Conservation (phyloP, 192 early-diverging fungal species). For the Podila verticillata region DNA sequence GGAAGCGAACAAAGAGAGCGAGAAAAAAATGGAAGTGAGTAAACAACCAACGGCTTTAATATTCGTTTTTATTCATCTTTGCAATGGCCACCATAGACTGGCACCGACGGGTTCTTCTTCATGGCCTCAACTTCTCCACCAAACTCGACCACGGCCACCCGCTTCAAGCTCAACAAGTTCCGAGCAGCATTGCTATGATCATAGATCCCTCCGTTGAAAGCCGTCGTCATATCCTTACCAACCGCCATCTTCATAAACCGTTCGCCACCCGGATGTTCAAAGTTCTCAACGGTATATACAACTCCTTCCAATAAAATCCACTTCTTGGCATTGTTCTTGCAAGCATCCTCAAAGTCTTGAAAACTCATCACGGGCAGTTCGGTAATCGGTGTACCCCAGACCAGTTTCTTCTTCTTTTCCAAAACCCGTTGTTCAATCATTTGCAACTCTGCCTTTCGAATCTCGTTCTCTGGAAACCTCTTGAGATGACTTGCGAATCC, state of each 20-base stretch:
- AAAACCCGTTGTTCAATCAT: constrained; percentile 88
- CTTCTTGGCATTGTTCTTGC: constrained; percentile 69
- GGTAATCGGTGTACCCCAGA: constrained; percentile 79
- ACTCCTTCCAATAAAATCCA: constrained; percentile 87
- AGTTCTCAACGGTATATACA: constrained; percentile 85
- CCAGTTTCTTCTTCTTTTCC: constrained; percentile 65
- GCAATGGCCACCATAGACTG: constrained; percentile 29
- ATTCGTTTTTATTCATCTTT: constrained; percentile 36
- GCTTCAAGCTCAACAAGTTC: constrained; percentile 84
- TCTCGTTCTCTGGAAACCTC: constrained; percentile 83
- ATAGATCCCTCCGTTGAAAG: constrained; percentile 96
- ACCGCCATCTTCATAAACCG: constrained; percentile 76
- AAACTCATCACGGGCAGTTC: constrained; percentile 76
- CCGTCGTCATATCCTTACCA: constrained; percentile 89
- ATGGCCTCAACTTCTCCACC: constrained; percentile 59
- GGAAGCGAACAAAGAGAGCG: too few species aligned
- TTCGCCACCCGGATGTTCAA: constrained; percentile 93
- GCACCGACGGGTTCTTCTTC: constrained; percentile 52
- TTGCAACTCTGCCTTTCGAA: constrained; percentile 77
- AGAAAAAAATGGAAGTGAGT: too few species aligned
- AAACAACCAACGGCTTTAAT: too few species aligned
- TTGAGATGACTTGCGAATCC: constrained; percentile 81
- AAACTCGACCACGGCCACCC: constrained; percentile 70
- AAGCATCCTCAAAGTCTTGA: constrained; percentile 66
- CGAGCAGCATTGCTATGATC: constrained; percentile 93